phyloP scores from a whole-genome alignment of 441 rosid species.

The Populus hybrid region DNA sequence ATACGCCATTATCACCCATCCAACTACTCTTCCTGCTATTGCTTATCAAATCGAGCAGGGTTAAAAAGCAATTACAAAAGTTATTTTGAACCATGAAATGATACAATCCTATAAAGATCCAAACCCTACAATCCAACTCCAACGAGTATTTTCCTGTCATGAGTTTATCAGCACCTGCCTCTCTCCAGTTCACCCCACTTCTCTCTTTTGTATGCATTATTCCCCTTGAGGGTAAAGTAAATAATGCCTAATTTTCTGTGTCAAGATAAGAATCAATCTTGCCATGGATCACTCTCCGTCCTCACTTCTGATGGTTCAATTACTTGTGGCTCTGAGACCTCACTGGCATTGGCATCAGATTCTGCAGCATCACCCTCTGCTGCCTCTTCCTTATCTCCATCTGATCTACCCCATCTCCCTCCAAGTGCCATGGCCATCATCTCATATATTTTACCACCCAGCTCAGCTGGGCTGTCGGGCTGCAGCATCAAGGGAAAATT shows the following conservation, averaged over 20 bases:
- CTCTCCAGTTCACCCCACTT: not conserved
- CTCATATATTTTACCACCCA: constrained; percentile 93
- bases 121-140: not conserved
- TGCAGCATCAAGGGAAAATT: constrained; percentile 26
- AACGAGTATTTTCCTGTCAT: not conserved
- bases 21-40: too few species aligned
- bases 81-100: not conserved
- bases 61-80: not conserved
- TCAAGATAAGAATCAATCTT: constrained; percentile 33
- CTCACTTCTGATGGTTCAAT: constrained; percentile 93
- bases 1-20: too few species aligned
- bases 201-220: not conserved
- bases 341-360: constrained; percentile 22
- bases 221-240: not conserved
- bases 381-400: constrained; percentile 36
- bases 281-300: constrained; percentile 89
- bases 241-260: constrained; percentile 6
- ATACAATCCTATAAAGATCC: not conserved
- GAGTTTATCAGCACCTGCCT: not conserved
- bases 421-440: constrained; percentile 99
- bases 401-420: constrained; percentile 93
- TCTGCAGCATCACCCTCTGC: constrained; percentile 23
- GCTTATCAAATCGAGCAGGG: not conserved
- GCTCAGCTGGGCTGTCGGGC: constrained; percentile 96
- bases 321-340: constrained; percentile 49